phyloP scores from a whole-genome alignment of 768 basidiomycete species.

The Trametes coccinea region DNA sequence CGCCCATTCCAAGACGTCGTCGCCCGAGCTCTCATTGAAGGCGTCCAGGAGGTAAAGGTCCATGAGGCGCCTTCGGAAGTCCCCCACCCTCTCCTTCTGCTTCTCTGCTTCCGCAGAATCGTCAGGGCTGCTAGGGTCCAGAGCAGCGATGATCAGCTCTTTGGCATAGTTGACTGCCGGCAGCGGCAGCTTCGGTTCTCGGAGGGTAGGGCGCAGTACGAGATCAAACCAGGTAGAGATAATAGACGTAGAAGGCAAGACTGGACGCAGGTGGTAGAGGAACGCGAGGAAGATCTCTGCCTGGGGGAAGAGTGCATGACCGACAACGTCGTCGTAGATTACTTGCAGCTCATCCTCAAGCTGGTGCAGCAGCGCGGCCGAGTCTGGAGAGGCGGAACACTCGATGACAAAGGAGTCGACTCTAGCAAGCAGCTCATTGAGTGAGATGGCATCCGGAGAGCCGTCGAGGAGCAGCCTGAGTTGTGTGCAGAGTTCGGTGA shows the following conservation, averaged over 20 bases:
- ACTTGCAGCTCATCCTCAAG: slow-evolving; percentile 69
- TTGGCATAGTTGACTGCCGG: slow-evolving; percentile 64
- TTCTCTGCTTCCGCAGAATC: slow-evolving; percentile 42
- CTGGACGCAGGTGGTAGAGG: slow-evolving; percentile 59
- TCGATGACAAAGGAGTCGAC: slow-evolving; percentile 59
- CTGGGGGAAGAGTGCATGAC: slow-evolving; percentile 62
- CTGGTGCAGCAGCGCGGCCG: slow-evolving; percentile 43
- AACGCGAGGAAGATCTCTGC: slow-evolving; percentile 67
- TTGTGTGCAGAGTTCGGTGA: slow-evolving; percentile 45
- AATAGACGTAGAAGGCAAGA: slow-evolving; percentile 63
- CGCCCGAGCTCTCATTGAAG: slow-evolving; percentile 70
- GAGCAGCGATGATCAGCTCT: slow-evolving; percentile 65
- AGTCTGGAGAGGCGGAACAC: slow-evolving; percentile 48
- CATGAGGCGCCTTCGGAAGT: slow-evolving; percentile 68
- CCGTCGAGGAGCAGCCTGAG: slow-evolving; percentile 60
- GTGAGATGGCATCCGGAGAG: slow-evolving; percentile 49
- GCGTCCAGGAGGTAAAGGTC: slow-evolving; percentile 79
- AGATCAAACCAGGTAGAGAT: slow-evolving; percentile 84
- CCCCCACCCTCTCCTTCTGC: slow-evolving; percentile 51
- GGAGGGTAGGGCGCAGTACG: slow-evolving; percentile 72
- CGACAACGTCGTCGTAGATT: slow-evolving; percentile 61
- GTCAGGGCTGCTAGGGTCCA: slow-evolving; percentile 34
- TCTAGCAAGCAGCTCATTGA: slow-evolving; percentile 47
- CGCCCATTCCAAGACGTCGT: slow-evolving; percentile 76
- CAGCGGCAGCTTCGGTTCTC: slow-evolving; percentile 67